A percentile compares a stretch with the other conserved stretches of the same genome.
phyloP scores from a whole-genome alignment of 495 filamentous ascomycete species.

The Trichoderma virens region DNA sequence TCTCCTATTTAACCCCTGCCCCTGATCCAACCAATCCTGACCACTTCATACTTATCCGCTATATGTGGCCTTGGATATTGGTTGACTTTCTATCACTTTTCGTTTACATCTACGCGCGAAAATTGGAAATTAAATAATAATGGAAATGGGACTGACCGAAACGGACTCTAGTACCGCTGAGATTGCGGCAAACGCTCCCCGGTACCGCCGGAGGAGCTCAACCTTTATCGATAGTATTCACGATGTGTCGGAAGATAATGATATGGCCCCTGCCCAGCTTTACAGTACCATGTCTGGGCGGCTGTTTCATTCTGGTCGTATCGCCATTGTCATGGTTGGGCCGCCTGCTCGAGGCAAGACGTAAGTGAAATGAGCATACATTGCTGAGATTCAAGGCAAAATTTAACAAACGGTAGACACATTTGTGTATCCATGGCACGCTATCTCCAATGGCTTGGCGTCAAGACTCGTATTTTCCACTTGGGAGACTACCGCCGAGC shows the following conservation, averaged over 20 bases:
- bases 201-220: constrained; percentile 77
- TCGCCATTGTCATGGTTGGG: constrained; percentile 95
- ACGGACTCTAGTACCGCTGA: constrained; percentile 58
- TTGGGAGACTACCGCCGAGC: constrained; percentile 93
- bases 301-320: constrained; percentile 93
- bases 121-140: background rate
- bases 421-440: constrained; percentile 91
- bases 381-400: background rate
- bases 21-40: too few species aligned
- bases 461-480: constrained; percentile 97
- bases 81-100: background rate
- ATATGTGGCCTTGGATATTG: too few species aligned
- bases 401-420: constrained; percentile 50
- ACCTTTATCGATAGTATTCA: constrained; percentile 98
- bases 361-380: constrained; percentile 39
- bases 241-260: constrained; percentile 72
- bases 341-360: constrained; percentile 96
- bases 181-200: constrained; percentile 76
- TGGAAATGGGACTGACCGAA: background rate
- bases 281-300: constrained; percentile 97
- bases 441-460: constrained; percentile 95
- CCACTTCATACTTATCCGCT: too few species aligned
- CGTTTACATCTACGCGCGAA: background rate
- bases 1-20: too few species aligned
- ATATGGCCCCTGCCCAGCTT: constrained; percentile 89